Percentiles rank a stretch among this genome's conserved stretches.
phyloP scores from a whole-genome alignment of 73 alveolate genomes.

The Paramecium caudatum region DNA sequence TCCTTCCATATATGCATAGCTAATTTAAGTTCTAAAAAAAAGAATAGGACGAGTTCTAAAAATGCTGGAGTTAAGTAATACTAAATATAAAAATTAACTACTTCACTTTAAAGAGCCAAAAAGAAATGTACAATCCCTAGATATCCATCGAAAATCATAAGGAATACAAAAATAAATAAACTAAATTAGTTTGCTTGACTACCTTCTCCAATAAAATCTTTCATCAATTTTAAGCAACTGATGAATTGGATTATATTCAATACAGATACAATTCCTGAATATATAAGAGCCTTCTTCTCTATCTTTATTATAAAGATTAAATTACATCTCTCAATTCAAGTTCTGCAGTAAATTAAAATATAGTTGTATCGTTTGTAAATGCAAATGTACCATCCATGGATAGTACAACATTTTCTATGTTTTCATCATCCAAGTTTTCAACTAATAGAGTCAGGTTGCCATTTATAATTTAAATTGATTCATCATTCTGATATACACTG shows the following conservation, averaged over 20 bases:
- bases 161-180: constrained; percentile 1
- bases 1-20: constrained; percentile 66
- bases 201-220: background rate
- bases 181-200: background rate
- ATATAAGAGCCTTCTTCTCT: constrained; percentile 17
- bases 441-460: constrained; percentile 2
- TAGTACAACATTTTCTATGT: no score
- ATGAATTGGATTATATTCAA: background rate
- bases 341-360: background rate
- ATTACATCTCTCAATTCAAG: background rate
- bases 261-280: constrained; percentile 6
- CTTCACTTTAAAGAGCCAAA: background rate
- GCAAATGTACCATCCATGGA: no score
- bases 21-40: constrained; percentile 61
- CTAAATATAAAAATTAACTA: background rate
- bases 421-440: no score
- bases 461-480: background rate
- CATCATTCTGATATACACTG: background rate
- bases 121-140: background rate
- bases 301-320: background rate
- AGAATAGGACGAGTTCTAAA: constrained; percentile 51
- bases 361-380: background rate
- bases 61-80: constrained; percentile 71
- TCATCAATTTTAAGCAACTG: background rate
- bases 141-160: constrained; percentile 30